Conservation (phyloP, 108 stramenopile genomes). For the Pseudonitzschia multistriata region DNA sequence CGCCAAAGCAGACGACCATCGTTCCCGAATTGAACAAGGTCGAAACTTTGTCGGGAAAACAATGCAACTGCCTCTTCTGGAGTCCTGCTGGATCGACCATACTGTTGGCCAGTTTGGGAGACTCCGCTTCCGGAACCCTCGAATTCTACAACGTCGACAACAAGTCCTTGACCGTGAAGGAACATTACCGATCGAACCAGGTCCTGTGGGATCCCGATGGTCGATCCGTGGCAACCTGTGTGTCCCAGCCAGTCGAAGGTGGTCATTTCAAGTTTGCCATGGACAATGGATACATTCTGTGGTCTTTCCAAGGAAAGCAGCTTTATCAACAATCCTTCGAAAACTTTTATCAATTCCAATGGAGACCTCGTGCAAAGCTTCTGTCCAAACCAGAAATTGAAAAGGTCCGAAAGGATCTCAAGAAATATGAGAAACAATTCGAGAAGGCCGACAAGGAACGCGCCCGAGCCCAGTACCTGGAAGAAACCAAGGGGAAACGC, state of each 20-base stretch:
- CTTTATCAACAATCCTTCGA: constrained; percentile 83
- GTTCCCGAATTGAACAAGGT: constrained; percentile 76
- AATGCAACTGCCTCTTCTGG: constrained; percentile 93
- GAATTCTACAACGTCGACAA: constrained; percentile 95
- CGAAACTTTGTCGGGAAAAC: constrained; percentile 79
- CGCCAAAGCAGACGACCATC: constrained; percentile 31
- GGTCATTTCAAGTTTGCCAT: constrained; percentile 95
- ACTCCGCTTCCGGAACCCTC: constrained; percentile 80
- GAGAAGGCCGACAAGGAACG: constrained; percentile 93
- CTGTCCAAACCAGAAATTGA: constrained; percentile 77
- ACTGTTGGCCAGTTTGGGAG: constrained; percentile 88
- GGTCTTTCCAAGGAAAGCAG: constrained; percentile 95
- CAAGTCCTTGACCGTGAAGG: constrained; percentile 78
- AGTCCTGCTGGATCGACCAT: constrained; percentile 90
- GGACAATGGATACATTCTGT: constrained; percentile 96
- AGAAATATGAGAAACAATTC: constrained; percentile 97
- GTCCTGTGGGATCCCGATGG: constrained; percentile 96
- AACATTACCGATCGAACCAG: constrained; percentile 94
- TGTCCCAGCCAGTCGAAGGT: constrained; percentile 90
- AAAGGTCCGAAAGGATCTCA: constrained; percentile 88
- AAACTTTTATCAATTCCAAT: constrained; percentile 93
- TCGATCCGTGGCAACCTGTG: constrained; percentile 85
- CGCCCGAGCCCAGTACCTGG: constrained; percentile 64
- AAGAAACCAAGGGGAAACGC: constrained; percentile 88
- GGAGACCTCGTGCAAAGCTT: constrained; percentile 91